Base-by-base conservation (phyloP, 2,329 filamentous ascomycete species). In the Clonostachys rhizophaga region DNA sequence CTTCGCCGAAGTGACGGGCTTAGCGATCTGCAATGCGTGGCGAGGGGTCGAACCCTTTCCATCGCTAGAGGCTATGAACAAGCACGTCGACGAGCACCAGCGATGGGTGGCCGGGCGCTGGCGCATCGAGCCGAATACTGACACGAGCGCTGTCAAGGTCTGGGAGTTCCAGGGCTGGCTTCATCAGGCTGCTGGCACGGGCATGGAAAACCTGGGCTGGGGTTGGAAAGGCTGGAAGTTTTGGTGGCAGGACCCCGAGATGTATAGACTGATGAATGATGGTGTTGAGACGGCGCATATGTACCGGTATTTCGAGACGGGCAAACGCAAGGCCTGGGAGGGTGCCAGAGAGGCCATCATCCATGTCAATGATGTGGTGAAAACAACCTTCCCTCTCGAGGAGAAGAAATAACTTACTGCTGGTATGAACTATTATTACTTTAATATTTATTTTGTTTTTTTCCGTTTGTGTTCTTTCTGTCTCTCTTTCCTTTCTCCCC, bases 21-120 rank as follows among this genome's bases (percentile, higher is more conserved):
- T 73, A 70, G 54, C 54, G 10, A 53, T 76, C 6, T 65, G 67
- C 1, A 70, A 75, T 46, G 56, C 73, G n/a, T 77, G 68, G 66
- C 61, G 63, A 5, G 69, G 67, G 2, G 59, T 56, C 4, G 64
- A 63, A 0, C 18, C 44, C 0, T 61, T 77, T 1, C 74, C 72
- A 0, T 49, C 64, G 1, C 42, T 45, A 2, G 33, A 44, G 0
- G 61, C 60, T 2, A 75, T 76, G 71, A 51, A 61, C 49, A 41
- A 48, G 14, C 49, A 57, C 39, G 57, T 70, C 33, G 57, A 66
- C 37, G 41, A 45, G 18, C 60, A 70, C 48, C 58, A 70, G 45
- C 41, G 48, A n/a, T 49, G 58, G 40, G 57, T 70, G 33, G 57
- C 65, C 39, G 41, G 44, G 18, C 60, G 70, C 49, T 30, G 24